These are phyloP conservation scores for Sporothrix variecibatus DNA, from an alignment of 2,329 filamentous ascomycete species.

Conservation along the genomic window DNA sequence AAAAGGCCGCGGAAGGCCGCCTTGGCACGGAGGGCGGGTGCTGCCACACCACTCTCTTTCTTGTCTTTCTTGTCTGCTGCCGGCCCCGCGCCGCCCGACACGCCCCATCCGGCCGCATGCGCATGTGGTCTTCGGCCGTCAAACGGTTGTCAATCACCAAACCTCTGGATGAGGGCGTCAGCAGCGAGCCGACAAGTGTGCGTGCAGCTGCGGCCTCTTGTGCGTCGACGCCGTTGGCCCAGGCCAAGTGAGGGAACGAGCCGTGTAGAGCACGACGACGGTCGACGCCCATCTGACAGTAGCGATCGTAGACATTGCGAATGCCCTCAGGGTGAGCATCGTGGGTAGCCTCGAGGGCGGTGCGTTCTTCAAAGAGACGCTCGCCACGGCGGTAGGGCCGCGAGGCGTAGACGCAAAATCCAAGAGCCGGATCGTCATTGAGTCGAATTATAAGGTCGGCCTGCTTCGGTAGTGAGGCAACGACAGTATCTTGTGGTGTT, in stretches of 20 bases:
- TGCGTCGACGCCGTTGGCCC: slow-evolving; percentile 29
- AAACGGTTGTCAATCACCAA: slow-evolving; percentile 24
- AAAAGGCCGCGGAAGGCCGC: background rate
- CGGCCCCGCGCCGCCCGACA: background rate
- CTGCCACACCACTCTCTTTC: background rate
- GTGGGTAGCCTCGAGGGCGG: slow-evolving; percentile 33
- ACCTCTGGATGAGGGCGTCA: slow-evolving; percentile 10
- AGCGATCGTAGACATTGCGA: slow-evolving; percentile 29
- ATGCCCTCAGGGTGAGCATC: slow-evolving; percentile 27
- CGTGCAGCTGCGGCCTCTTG: slow-evolving; percentile 27
- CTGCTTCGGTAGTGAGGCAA: too few relatives aligned
- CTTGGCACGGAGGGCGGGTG: background rate
- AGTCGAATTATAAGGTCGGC: slow-evolving; percentile 28
- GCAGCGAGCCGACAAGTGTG: slow-evolving; percentile 25
- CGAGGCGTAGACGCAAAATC: slow-evolving; percentile 39
- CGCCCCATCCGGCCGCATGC: slow-evolving; percentile 30
- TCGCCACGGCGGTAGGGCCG: slow-evolving; percentile 33
- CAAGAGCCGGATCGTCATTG: slow-evolving; percentile 31
- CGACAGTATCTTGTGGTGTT: background rate
- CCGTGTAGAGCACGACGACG: slow-evolving; percentile 29
- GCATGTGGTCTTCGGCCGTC: slow-evolving; percentile 29
- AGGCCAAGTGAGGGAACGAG: slow-evolving; percentile 31
- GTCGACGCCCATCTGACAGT: slow-evolving; percentile 1
- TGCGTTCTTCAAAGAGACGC: slow-evolving; percentile 35
- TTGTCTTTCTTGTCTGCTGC: background rate